Conservation (phyloP, 2,329 filamentous ascomycete species). For the Trichoderma sp. region DNA sequence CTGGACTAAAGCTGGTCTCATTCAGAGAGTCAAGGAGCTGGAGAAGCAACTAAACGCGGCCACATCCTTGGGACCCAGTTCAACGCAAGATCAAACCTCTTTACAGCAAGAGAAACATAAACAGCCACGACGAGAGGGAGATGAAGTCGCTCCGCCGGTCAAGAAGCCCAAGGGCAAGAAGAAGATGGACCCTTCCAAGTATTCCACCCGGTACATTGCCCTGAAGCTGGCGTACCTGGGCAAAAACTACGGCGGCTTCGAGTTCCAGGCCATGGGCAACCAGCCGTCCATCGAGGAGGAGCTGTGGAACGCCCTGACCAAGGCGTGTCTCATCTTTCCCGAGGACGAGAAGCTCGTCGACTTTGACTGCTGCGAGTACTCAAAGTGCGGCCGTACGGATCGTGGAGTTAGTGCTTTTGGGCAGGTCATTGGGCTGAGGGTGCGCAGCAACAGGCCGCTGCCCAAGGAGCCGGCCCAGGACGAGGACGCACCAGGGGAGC, state of each 20-base stretch:
- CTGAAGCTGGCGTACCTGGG: constrained; percentile 94
- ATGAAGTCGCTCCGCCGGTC: not conserved
- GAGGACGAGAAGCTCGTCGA: constrained; percentile 62
- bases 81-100: not conserved
- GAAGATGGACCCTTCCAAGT: constrained; percentile 74
- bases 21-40: constrained; percentile 64
- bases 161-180: constrained; percentile 46
- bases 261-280: constrained; percentile 72
- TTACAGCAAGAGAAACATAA: not conserved
- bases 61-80: not conserved
- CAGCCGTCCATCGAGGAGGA: constrained; percentile 88
- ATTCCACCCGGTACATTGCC: constrained; percentile 80
- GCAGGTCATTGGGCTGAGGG: constrained; percentile 81
- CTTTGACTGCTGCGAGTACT: constrained; percentile 85
- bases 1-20: constrained; percentile 68
- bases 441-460: constrained; percentile 74
- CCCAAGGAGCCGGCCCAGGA: constrained; percentile 31
- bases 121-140: not conserved
- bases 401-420: constrained; percentile 94
- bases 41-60: constrained; percentile 61
- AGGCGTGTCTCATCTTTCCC: constrained; percentile 77
- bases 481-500: not conserved
- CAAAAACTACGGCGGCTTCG: constrained; percentile 87
- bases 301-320: constrained; percentile 85
- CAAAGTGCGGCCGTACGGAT: constrained; percentile 93